These are phyloP conservation scores for Usnea hakonensis DNA, from an alignment of 495 filamentous ascomycete genomes.

Conservation along the genomic window DNA sequence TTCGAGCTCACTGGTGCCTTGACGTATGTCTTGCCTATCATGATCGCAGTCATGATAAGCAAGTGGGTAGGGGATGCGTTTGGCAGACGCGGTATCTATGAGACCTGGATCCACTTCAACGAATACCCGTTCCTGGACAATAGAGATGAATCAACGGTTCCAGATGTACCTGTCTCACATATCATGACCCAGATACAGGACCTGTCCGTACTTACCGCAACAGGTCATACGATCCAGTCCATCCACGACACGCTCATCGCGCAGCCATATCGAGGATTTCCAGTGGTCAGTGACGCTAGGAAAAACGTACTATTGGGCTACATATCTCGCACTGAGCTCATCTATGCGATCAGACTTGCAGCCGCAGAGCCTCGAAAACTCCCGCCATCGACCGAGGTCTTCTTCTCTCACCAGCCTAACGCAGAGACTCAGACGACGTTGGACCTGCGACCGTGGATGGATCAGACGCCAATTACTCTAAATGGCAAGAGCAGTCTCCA, in stretches of 20 bases:
- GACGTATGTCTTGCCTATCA: conserved; percentile 95
- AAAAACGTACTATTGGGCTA: conserved; percentile 74
- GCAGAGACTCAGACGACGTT: conserved; percentile 71
- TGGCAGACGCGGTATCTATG: conserved; percentile 89
- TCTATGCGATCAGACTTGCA: conserved; percentile 62
- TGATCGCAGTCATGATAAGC: conserved; percentile 98
- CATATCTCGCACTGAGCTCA: conserved; percentile 85
- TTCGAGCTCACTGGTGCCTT: conserved; percentile 95
- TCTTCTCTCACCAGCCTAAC: conserved; percentile 74
- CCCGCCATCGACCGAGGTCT: conserved; percentile 65
- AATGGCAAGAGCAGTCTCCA: conserved; percentile 64
- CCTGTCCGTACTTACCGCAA: conserved; percentile 76
- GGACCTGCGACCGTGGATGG: conserved; percentile 94
- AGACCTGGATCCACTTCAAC: conserved; percentile 93
- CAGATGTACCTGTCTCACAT: conserved; percentile 73
- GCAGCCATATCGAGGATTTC: conserved; percentile 84
- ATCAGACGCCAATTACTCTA: conserved; percentile 91
- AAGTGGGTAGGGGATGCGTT: conserved; percentile 99
- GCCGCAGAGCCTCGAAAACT: conserved; percentile 44
- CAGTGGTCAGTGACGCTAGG: conserved; percentile 68
- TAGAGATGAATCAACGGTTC: conserved; percentile 70
- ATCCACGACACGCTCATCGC: conserved; percentile 59
- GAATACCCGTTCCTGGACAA: conserved; percentile 96
- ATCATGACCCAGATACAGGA: conserved; percentile 94
- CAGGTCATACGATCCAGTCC: conserved; percentile 74